Evolutionary conservation across 331 rosid species (phyloP).

Genomic region (Quercus tomentella): DNA sequence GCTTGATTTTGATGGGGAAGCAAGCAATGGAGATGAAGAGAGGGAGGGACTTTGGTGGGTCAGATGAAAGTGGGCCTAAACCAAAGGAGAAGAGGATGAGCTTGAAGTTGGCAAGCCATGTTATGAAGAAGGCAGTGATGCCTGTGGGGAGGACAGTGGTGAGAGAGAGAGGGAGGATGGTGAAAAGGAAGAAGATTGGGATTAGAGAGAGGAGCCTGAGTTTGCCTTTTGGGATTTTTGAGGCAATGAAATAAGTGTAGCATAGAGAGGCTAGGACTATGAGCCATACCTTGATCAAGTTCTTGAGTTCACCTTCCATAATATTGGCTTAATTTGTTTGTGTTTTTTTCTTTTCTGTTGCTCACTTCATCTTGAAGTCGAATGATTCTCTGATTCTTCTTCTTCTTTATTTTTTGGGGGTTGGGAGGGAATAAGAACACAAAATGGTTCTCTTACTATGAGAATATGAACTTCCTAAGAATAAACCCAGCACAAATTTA

Average conservation of each 20-base stretch:
- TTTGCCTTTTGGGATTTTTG: constrained; percentile 45
- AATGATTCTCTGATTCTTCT: background rate
- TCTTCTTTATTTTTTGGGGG: no score
- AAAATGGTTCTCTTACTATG: no score
- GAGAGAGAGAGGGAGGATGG: constrained; percentile 38
- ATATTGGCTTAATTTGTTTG: background rate
- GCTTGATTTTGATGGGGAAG: constrained; percentile 27
- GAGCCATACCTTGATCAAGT: constrained; percentile 23
- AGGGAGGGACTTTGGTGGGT: constrained; percentile 27
- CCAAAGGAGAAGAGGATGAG: constrained; percentile 46
- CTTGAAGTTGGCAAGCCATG: constrained; percentile 57
- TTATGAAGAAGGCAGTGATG: constrained; percentile 43
- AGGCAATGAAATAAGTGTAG: constrained; percentile 41
- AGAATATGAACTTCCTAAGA: no score
- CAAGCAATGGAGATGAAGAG: constrained; percentile 28
- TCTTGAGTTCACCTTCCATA: constrained; percentile 18
- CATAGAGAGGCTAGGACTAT: constrained; percentile 24
- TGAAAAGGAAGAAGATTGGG: constrained; percentile 41
- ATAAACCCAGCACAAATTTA: no score
- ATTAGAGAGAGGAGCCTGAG: constrained; percentile 37
- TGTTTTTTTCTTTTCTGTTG: background rate
- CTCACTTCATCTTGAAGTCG: background rate
- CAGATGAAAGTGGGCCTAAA: constrained; percentile 38
- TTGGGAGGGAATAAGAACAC: no score
- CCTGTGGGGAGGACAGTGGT: constrained; percentile 41